Conservation (phyloP, 2,329 filamentous ascomycete genomes). For the Fusarium sterilihyphosum region DNA sequence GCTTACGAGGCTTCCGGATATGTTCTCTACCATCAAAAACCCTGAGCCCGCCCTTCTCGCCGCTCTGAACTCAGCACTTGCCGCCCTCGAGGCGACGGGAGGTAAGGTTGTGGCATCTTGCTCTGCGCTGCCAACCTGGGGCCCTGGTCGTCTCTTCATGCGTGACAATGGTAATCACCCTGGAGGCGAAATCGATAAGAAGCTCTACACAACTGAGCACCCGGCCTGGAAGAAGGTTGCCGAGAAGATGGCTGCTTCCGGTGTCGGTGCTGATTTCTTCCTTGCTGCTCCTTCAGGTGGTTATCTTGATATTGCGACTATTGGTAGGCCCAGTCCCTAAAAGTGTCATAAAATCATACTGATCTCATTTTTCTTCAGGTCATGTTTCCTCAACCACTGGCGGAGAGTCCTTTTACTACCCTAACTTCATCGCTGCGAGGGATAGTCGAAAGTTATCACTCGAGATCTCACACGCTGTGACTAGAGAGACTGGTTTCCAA, state of each 20-base stretch:
- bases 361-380: conserved; percentile 56
- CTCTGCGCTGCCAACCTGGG: conserved; percentile 89
- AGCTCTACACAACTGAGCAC: conserved; percentile 90
- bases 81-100: conserved; percentile 86
- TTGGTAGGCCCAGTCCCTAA: conserved; percentile 64
- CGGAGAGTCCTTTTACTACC: conserved; percentile 95
- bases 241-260: conserved; percentile 86
- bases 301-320: conserved; percentile 92
- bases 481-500: conserved; percentile 92
- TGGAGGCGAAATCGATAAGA: conserved; percentile 89
- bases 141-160: conserved; percentile 84
- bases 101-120: conserved; percentile 93
- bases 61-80: conserved; percentile 82
- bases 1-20: conserved; percentile 81
- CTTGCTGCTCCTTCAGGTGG: conserved; percentile 88
- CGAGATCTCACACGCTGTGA: conserved; percentile 87
- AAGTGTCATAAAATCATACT: background rate
- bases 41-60: conserved; percentile 90
- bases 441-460: conserved; percentile 85
- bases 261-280: conserved; percentile 94
- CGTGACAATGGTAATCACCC: conserved; percentile 89
- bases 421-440: conserved; percentile 90
- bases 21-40: conserved; percentile 90
- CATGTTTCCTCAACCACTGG: conserved; percentile 90
- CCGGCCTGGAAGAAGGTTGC: conserved; percentile 87